phyloP scores from a whole-genome alignment of 345 rosid genomes.

The Balakata baccata region DNA sequence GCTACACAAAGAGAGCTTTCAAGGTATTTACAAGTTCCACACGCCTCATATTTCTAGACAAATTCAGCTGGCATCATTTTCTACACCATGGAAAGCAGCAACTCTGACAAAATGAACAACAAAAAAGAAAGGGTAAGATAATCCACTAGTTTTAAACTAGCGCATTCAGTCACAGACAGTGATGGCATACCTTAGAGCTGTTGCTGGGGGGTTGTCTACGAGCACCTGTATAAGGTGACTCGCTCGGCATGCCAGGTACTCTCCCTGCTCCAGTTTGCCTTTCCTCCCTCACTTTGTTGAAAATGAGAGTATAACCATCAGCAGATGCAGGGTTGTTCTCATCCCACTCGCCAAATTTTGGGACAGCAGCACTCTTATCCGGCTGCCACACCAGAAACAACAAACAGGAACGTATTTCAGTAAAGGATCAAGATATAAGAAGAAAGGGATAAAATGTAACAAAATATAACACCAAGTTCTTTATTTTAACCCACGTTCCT shows the following conservation, averaged over 20 bases:
- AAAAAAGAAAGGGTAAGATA: constrained; percentile 4
- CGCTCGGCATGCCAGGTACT: constrained; percentile 44
- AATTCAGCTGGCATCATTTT: constrained; percentile 37
- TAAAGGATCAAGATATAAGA: background rate
- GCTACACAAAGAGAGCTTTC: constrained; percentile 23
- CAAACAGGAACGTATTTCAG: constrained; percentile 5
- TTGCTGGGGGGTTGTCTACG: constrained; percentile 25
- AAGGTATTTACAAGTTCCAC: constrained; percentile 34
- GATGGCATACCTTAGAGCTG: constrained; percentile 45
- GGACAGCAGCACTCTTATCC: constrained; percentile 71
- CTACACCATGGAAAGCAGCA: constrained; percentile 70
- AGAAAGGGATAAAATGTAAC: background rate
- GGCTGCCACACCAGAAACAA: constrained; percentile 39
- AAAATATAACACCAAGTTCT: background rate
- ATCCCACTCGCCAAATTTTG: constrained; percentile 92
- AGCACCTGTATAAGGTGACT: constrained; percentile 31
- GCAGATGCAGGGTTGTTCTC: constrained; percentile 79
- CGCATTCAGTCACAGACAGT: constrained; percentile 2
- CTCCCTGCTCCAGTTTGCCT: constrained; percentile 45
- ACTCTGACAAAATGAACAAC: constrained; percentile 32
- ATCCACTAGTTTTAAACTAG: background rate
- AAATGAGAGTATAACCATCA: constrained; percentile 83
- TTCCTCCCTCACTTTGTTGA: constrained; percentile 78
- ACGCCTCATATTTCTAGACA: constrained; percentile 4
- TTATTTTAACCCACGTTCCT: background rate